Evolutionary conservation across 2,329 filamentous ascomycete species (phyloP).

Genomic region (Tolypocladium cylindrosporum): DNA sequence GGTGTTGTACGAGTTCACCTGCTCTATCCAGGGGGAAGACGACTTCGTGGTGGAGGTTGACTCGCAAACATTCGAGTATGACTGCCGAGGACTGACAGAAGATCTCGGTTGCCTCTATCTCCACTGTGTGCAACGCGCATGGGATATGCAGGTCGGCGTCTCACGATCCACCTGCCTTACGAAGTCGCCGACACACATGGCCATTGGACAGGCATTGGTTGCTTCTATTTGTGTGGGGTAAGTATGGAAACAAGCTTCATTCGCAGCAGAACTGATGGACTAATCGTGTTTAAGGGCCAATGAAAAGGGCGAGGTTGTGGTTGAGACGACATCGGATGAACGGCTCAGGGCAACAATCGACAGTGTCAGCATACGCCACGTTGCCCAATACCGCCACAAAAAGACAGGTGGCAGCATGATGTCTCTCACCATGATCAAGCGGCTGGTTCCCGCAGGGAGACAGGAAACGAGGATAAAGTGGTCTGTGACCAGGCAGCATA

Average conservation of each 20-base stretch:
- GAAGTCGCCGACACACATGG: conserved; percentile 6
- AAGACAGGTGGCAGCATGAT: conserved; percentile 9
- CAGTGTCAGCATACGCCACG: conserved; percentile 10
- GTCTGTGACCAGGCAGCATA: not conserved
- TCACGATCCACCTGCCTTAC: conserved; percentile 5
- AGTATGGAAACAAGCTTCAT: conserved; percentile 2
- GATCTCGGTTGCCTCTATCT: conserved; percentile 14
- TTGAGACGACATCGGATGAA: conserved; percentile 7
- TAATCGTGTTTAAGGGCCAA: conserved; percentile 4
- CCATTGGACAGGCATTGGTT: conserved; percentile 11
- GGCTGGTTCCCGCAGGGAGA: conserved; percentile 3
- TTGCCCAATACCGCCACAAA: conserved; percentile 10
- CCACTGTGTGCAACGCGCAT: conserved; percentile 19
- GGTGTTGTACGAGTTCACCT: conserved; percentile 17
- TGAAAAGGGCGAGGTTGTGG: conserved; percentile 6
- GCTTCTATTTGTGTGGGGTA: conserved; percentile 14
- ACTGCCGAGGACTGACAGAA: conserved; percentile 8
- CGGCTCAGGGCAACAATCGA: conserved; percentile 6
- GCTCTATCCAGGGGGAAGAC: conserved; percentile 2
- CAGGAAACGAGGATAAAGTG: conserved; percentile 3
- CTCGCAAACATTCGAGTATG: conserved; percentile 12
- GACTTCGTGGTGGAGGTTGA: conserved; percentile 16
- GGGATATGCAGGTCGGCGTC: conserved; percentile 19
- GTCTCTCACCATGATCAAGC: conserved; percentile 12
- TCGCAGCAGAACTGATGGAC: not conserved